A percentile compares a stretch with the other conserved stretches of the same genome.
phyloP scores from a whole-genome alignment of 164 flowering plant species.

The Pachysandra terminalis region DNA sequence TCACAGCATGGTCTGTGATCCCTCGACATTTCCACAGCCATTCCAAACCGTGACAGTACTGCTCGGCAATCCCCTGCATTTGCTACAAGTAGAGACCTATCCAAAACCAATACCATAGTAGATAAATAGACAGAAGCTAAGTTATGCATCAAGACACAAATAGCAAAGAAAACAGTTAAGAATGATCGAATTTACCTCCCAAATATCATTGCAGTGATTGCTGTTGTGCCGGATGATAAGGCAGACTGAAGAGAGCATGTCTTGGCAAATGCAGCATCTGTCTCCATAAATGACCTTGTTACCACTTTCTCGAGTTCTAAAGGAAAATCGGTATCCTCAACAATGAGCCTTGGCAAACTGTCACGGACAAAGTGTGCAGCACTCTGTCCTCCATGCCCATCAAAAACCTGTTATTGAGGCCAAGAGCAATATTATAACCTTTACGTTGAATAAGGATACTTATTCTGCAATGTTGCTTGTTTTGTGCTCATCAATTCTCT shows the following conservation, averaged over 20 bases:
- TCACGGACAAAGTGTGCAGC: constrained; percentile 94
- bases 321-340: constrained; percentile 92
- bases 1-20: constrained; percentile 80
- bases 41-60: constrained; percentile 70
- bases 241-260: constrained; percentile 57
- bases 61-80: constrained; percentile 98
- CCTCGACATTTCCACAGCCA: constrained; percentile 75
- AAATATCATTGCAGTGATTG: constrained; percentile 87
- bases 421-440: constrained; percentile 8
- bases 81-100: constrained; percentile 91
- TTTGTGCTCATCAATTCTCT: neutral
- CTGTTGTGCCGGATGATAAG: constrained; percentile 89
- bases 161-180: too few species aligned
- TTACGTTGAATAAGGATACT: neutral
- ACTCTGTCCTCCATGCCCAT: constrained; percentile 92
- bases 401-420: constrained; percentile 65
- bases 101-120: neutral
- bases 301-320: constrained; percentile 83
- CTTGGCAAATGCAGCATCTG: constrained; percentile 68
- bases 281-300: constrained; percentile 65
- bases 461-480: neutral
- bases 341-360: constrained; percentile 80
- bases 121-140: neutral
- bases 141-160: too few species aligned
- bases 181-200: constrained; percentile 50